A percentile compares a stretch with the other conserved stretches of the same genome.
These are phyloP conservation scores for Metschnikowia kofuensis DNA, from an alignment of 805 yeast species.

Conservation along the genomic window DNA sequence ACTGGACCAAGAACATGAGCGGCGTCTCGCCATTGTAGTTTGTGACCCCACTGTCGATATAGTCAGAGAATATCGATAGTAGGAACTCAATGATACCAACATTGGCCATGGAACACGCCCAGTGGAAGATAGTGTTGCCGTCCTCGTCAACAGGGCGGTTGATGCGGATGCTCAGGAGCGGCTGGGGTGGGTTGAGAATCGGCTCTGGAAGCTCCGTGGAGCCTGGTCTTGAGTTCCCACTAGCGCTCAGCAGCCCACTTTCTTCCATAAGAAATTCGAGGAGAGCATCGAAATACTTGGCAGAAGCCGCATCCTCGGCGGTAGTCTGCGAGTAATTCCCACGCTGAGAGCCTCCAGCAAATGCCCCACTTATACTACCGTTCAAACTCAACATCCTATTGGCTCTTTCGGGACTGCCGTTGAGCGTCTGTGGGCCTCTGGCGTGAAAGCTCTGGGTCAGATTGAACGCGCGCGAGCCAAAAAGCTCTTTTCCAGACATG, in stretches of 20 bases:
- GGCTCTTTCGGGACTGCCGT: slow-evolving; percentile 7
- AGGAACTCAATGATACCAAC: slow-evolving; percentile 62
- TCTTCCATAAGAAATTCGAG: slow-evolving; percentile 55
- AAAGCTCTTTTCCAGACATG: slow-evolving; percentile 38
- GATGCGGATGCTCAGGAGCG: slow-evolving; percentile 53
- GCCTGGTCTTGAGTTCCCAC: not conserved
- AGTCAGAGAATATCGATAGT: slow-evolving; percentile 57
- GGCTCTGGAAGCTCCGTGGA: slow-evolving; percentile 31
- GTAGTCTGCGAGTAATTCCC: not conserved
- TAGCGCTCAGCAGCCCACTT: slow-evolving; percentile 16
- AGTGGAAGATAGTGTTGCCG: slow-evolving; percentile 91
- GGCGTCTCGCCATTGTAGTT: slow-evolving; percentile 89
- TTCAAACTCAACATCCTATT: slow-evolving; percentile 26
- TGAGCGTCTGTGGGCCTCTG: slow-evolving; percentile 1
- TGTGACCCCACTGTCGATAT: slow-evolving; percentile 67
- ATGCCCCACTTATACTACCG: slow-evolving; percentile 25
- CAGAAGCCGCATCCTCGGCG: slow-evolving; percentile 10
- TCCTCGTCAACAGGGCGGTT: slow-evolving; percentile 90
- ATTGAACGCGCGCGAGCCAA: slow-evolving; percentile 36
- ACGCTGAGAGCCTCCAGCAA: not conserved
- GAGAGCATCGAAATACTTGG: slow-evolving; percentile 42
- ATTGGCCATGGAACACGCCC: slow-evolving; percentile 93
- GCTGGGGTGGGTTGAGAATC: slow-evolving; percentile 54
- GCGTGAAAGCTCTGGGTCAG: slow-evolving; percentile 3
- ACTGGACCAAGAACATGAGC: slow-evolving; percentile 46